phyloP scores from a whole-genome alignment of 2,329 filamentous ascomycete species.

The Trichoderma sp. region DNA sequence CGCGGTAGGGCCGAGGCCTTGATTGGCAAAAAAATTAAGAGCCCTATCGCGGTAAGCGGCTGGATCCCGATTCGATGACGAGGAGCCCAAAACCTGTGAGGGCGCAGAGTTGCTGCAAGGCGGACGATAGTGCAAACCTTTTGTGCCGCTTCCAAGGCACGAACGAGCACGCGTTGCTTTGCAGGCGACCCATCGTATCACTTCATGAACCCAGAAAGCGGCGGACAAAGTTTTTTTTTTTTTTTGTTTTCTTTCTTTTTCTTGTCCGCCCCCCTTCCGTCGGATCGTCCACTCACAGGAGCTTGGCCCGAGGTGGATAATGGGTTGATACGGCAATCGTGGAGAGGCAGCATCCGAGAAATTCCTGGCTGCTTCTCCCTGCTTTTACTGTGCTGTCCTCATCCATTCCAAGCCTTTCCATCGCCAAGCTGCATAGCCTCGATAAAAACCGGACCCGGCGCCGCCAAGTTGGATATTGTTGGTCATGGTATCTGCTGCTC shows the following conservation, averaged over 20 bases:
- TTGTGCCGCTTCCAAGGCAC: not conserved
- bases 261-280: not conserved
- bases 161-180: not conserved
- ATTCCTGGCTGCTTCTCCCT: not conserved
- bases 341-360: not conserved
- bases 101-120: not conserved
- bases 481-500: not conserved
- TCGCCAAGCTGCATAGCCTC: not conserved
- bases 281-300: not conserved
- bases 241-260: not conserved
- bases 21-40: not conserved
- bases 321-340: slow-evolving; percentile 5
- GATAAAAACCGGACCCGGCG: not conserved
- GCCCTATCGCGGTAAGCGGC: not conserved
- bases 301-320: not conserved
- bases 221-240: not conserved
- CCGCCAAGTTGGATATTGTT: not conserved
- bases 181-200: not conserved
- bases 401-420: not conserved
- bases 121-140: slow-evolving; percentile 8
- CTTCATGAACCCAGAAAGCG: not conserved
- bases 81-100: not conserved
- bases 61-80: slow-evolving; percentile 4
- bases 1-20: slow-evolving; percentile 3
- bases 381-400: no score